A percentile compares a stretch with the other conserved stretches of the same genome.
Conservation (phyloP, 768 basidiomycete species). For the Mycena maculata region DNA sequence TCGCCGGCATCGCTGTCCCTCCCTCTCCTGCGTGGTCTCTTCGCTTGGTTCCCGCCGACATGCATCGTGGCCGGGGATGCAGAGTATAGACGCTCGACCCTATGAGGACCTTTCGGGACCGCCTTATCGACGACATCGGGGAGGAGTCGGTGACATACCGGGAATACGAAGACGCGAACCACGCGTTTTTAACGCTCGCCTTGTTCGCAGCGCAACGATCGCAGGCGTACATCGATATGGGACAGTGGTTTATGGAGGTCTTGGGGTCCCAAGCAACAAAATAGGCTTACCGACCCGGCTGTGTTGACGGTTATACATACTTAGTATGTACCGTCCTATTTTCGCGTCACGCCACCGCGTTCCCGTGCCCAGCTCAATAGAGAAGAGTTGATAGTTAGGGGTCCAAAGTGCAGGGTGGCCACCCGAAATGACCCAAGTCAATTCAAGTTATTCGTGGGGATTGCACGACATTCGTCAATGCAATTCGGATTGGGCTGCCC, state of each 20-base stretch:
- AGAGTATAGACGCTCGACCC: neutral
- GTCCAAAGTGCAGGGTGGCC: too few relatives aligned
- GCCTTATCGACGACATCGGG: neutral
- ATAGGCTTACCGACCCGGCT: too few relatives aligned
- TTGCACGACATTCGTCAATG: too few relatives aligned
- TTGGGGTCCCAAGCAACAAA: too few relatives aligned
- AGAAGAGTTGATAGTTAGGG: too few relatives aligned
- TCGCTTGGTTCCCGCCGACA: neutral
- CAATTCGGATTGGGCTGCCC: too few relatives aligned
- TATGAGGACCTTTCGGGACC: neutral
- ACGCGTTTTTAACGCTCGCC: neutral
- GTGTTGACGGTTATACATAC: too few relatives aligned
- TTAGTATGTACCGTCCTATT: too few relatives aligned
- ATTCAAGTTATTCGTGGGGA: too few relatives aligned
- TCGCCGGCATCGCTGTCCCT: neutral
- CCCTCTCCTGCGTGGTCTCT: neutral
- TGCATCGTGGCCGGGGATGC: neutral
- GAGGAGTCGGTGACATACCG: neutral
- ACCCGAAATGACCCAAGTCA: too few relatives aligned
- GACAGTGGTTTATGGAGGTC: neutral
- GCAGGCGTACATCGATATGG: neutral
- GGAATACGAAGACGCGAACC: neutral
- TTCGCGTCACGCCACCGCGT: too few relatives aligned
- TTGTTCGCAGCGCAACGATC: neutral
- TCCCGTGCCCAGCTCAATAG: too few relatives aligned